Evolutionary conservation across 2,329 filamentous ascomycete species (phyloP).

Genomic region (Lasiodiplodia gonubiensis): DNA sequence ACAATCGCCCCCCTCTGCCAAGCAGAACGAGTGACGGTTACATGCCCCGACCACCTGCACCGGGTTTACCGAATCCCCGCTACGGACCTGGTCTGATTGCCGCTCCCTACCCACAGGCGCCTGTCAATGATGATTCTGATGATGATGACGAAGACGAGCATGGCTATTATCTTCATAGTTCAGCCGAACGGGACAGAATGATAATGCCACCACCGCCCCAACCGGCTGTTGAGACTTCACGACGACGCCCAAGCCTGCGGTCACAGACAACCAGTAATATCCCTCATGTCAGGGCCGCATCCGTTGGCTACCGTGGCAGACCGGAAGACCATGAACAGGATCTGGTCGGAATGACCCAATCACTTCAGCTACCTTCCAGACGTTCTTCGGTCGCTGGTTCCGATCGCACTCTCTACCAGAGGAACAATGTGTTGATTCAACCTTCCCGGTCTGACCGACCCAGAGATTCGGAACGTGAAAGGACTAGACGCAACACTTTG

Average conservation of each 20-base stretch:
- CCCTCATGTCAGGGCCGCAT: background rate
- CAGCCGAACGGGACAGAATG: background rate
- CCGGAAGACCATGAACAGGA: background rate
- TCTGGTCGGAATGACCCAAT: background rate
- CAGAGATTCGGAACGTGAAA: constrained; percentile 6
- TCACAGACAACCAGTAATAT: constrained; percentile 3
- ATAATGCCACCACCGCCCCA: constrained; percentile 6
- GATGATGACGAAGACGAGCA: background rate
- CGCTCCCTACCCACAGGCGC: background rate
- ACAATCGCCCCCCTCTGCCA: background rate
- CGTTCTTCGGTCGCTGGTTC: constrained; percentile 11
- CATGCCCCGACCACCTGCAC: background rate
- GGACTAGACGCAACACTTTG: constrained; percentile 15
- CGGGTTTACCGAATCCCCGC: constrained; percentile 1
- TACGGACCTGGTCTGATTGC: background rate
- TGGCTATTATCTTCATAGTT: background rate
- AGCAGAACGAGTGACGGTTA: background rate
- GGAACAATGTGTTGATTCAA: background rate
- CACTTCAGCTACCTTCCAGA: background rate
- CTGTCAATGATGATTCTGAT: background rate
- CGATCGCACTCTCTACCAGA: background rate
- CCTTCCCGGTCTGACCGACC: constrained; percentile 15
- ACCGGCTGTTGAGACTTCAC: background rate
- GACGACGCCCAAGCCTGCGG: constrained; percentile 9
- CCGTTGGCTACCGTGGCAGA: background rate